A percentile compares a stretch with the other conserved stretches of the same genome.
These are phyloP conservation scores for Phytophthora sansomeana DNA, from an alignment of 352 stramenopile species.

Conservation along the genomic window DNA sequence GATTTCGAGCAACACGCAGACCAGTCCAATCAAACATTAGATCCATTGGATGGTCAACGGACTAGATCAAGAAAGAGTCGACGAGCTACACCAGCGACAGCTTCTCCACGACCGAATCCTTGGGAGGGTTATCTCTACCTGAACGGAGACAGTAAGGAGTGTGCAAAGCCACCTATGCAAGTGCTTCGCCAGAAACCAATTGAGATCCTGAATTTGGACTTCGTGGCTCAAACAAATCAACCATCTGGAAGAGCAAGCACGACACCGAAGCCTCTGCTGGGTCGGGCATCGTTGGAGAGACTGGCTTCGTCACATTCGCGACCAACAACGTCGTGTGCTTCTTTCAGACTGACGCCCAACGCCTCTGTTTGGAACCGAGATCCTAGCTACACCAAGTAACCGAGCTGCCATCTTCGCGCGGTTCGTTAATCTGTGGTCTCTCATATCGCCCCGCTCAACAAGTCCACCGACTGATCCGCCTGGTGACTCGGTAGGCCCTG, in stretches of 20 bases:
- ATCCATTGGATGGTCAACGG: slow-evolving; percentile 4
- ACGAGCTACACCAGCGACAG: slow-evolving; percentile 22
- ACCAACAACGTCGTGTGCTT: slow-evolving; percentile 4
- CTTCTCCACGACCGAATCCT: slow-evolving; percentile 23
- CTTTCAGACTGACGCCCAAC: slow-evolving; percentile 4
- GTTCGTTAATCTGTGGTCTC: slow-evolving; percentile 51
- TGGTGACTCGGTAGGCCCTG: not conserved
- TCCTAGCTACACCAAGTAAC: slow-evolving; percentile 41
- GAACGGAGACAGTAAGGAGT: slow-evolving; percentile 23
- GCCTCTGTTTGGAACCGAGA: slow-evolving; percentile 43
- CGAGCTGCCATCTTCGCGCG: slow-evolving; percentile 41
- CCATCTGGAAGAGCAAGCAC: slow-evolving; percentile 4
- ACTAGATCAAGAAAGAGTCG: slow-evolving; percentile 29
- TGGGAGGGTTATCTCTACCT: slow-evolving; percentile 33
- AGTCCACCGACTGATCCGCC: not conserved
- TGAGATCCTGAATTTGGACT: slow-evolving; percentile 30
- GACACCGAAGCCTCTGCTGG: slow-evolving; percentile 25
- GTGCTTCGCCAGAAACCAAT: slow-evolving; percentile 30
- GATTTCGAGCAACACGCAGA: slow-evolving; percentile 14
- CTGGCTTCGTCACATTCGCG: slow-evolving; percentile 14
- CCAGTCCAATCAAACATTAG: slow-evolving; percentile 17
- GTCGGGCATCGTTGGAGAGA: slow-evolving; percentile 12
- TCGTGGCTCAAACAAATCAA: slow-evolving; percentile 10
- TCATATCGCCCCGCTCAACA: slow-evolving; percentile 38
- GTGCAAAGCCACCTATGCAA: slow-evolving; percentile 14